Base-by-base conservation (phyloP, 2,329 filamentous ascomycete genomes). In the Thielaviopsis musarum region DNA sequence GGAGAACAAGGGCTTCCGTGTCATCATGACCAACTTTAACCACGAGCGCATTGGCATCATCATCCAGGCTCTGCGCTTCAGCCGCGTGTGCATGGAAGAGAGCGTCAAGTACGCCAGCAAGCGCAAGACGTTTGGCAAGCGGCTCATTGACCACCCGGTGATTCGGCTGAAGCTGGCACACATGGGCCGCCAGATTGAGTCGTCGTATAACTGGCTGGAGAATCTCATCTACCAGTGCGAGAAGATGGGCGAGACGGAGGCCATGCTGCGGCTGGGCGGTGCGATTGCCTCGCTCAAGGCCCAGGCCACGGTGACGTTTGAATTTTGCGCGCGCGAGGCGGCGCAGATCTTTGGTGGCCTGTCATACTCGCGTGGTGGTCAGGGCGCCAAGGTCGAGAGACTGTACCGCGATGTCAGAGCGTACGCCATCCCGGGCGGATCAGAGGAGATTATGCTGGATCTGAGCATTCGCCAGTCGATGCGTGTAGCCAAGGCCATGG, bases 1-100 rank as follows among this genome's bases (percentile, higher is more conserved):
- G 78, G 85, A 95, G 76, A 95, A 98, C 79, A 86, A 95, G 71
- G 93, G 93, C 48, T 98, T 98, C 82, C 88, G 91, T 75, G 90
- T 95, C 69, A 91, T 98, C 78, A 97, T 97, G 91, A 96, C 89
- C 70, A 96, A 96, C 80, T 96, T 96, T 79, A 97, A 97, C 81
- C 93, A 97, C 78, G 93, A 98, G 76, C 88, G 93, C 64, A 91
- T 98, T 66, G 93, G 93, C 63, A 97, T 98, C 73, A 91, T 97
- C 74, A 97, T 97, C 76, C 93, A 98, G 74, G 95, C 85, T 68
- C 72, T 96, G 64, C 90, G 93, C 68, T 97, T 98, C 81, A 85
- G 88, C 52, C 90, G 93, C 65, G 91, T 97, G 65, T 96, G 91
- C 80, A 95, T 89, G 77, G 91, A 97, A 71, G 93, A 98, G 75